Evolutionary conservation across 164 flowering plant genomes (phyloP), one percentile per base, ranked within the genome.

Genomic region (Vitis cinerea): DNA sequence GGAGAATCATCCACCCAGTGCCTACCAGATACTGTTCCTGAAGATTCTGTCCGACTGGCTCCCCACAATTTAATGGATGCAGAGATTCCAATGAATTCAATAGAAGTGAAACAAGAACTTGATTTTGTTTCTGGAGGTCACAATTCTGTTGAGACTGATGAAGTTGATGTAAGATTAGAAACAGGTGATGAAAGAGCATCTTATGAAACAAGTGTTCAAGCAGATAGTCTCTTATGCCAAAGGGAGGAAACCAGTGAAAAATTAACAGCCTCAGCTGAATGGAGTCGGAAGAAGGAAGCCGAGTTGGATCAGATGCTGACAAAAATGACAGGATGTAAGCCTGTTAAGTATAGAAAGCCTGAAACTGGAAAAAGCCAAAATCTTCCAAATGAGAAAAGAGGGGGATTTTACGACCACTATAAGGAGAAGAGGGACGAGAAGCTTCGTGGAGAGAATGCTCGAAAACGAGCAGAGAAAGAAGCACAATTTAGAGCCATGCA

Each of bases 401-500:
- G 87, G 70, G 86, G 84, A 48, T 77, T 74, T 66, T 82, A 83
- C 77, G 87, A 86, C 55, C 82, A 78, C 57, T 83, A 84, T 78
- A 90, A 88, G 79, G 87, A 85, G 77, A 90, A 86, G 78, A 87
- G 88, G 69, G 90, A 89, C 75, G 86, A 83, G 68, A 87, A 86
- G 71, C 88, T 86, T 63, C 69, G 81, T 69, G 86, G 83, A 72
- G 84, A 85, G 72, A 83, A 83, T 76, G 68, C 90, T 73, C 78
- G 86, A 53, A 83, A 84, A 69, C 68, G 67, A 63, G 83, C 83
- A 17, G 89, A 88, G 73, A 91, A 84, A 70, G 89, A 83, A 65
- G 84, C 82, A 66, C 86, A 84, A 53, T 60, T 82, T 17, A 86
- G 72, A 79, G 82, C 79, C 16, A 79, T 82, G 84, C 87, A 83